Evolutionary conservation across 768 basidiomycete genomes (phyloP).

Genomic region (Pleurotus giganteus): DNA sequence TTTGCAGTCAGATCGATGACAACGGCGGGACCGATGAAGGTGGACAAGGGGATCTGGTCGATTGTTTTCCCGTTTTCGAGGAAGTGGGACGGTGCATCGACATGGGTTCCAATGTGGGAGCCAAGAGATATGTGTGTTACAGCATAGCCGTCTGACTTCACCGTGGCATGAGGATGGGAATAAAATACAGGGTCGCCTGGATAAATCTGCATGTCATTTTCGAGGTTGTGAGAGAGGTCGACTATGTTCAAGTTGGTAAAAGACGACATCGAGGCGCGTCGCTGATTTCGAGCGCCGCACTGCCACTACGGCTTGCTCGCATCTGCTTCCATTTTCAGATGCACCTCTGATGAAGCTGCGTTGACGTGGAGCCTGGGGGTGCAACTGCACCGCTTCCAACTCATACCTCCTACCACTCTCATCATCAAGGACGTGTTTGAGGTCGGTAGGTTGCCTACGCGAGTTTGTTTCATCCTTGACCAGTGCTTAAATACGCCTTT

Average conservation of each 20-base stretch:
- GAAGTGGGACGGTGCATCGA: slow-evolving; percentile 80
- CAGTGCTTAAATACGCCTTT: too few relatives aligned
- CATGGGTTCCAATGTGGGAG: slow-evolving; percentile 77
- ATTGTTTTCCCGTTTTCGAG: slow-evolving; percentile 53
- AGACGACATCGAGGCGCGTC: slow-evolving; percentile 12
- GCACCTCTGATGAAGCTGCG: background rate
- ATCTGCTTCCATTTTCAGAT: too few relatives aligned
- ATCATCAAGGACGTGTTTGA: background rate
- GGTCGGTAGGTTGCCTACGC: too few relatives aligned
- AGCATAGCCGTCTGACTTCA: slow-evolving; percentile 45
- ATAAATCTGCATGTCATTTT: slow-evolving; percentile 45
- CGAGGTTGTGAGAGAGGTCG: slow-evolving; percentile 55
- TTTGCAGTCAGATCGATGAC: slow-evolving; percentile 54
- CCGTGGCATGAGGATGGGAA: slow-evolving; percentile 33
- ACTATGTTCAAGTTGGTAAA: slow-evolving; percentile 26
- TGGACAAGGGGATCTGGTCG: slow-evolving; percentile 52
- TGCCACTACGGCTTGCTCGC: too few relatives aligned
- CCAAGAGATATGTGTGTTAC: slow-evolving; percentile 54
- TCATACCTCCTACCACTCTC: background rate
- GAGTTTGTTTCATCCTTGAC: too few relatives aligned
- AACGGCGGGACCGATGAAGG: slow-evolving; percentile 53
- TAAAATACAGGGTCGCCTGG: slow-evolving; percentile 53
- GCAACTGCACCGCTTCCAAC: background rate
- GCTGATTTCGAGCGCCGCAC: background rate
- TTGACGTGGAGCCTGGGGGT: background rate